Conservation (phyloP, 306 rosid species). For the Sesbania bispinosa region DNA sequence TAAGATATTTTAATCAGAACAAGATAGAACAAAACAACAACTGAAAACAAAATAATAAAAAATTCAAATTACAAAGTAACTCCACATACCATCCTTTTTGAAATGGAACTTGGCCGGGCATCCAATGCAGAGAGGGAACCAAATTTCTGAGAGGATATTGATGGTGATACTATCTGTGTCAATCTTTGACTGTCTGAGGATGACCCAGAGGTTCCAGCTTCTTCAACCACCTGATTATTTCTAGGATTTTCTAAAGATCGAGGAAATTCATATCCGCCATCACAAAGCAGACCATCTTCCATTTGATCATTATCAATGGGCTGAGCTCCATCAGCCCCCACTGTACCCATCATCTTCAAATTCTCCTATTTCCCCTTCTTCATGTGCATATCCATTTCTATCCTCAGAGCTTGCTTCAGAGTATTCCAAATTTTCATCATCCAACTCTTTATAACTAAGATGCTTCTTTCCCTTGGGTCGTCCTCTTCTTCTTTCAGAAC, state of each 20-base stretch:
- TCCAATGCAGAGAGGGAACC: slow-evolving; percentile 90
- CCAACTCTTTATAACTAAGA: slow-evolving; percentile 82
- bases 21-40: slow-evolving; percentile 23
- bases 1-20: slow-evolving; percentile 33
- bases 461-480: slow-evolving; percentile 70
- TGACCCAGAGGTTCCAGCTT: slow-evolving; percentile 75
- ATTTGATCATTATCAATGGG: slow-evolving; percentile 44
- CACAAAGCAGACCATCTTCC: slow-evolving; percentile 58
- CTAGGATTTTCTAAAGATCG: slow-evolving; percentile 50
- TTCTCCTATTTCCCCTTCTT: slow-evolving; percentile 83
- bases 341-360: slow-evolving; percentile 78
- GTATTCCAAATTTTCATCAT: slow-evolving; percentile 75
- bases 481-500: slow-evolving; percentile 86
- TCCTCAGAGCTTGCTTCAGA: slow-evolving; percentile 91
- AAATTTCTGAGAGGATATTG: slow-evolving; percentile 85
- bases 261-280: slow-evolving; percentile 57
- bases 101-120: slow-evolving; percentile 67
- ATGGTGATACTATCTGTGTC: slow-evolving; percentile 54
- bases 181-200: slow-evolving; percentile 67
- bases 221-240: slow-evolving; percentile 56
- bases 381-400: slow-evolving; percentile 69
- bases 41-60: slow-evolving; percentile 16
- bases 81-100: slow-evolving; percentile 64
- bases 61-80: slow-evolving; percentile 31
- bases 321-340: slow-evolving; percentile 62